These are phyloP conservation scores for Alternaria consortialis DNA, from an alignment of 2,329 filamentous ascomycete genomes.

Conservation along the genomic window DNA sequence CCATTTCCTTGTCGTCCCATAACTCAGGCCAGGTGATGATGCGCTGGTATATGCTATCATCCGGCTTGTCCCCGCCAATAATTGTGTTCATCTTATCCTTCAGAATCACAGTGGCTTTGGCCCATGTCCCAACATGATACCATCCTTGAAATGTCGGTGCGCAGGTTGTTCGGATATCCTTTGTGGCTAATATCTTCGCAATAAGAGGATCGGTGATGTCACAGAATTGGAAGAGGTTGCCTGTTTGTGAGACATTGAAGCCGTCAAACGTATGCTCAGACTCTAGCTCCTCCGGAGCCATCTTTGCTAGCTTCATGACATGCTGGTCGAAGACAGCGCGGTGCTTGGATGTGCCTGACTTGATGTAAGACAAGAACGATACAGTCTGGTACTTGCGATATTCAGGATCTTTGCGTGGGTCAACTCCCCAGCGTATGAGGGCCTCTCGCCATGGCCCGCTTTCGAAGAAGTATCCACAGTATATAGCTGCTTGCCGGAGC, in stretches of 20 bases:
- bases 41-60: conserved; percentile 44
- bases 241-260: conserved; percentile 75
- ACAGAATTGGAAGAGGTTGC: conserved; percentile 93
- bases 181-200: conserved; percentile 69
- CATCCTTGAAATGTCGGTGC: conserved; percentile 72
- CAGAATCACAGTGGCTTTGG: conserved; percentile 87
- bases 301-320: conserved; percentile 33
- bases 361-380: conserved; percentile 47
- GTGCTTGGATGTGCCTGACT: conserved; percentile 37
- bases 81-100: conserved; percentile 75
- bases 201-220: conserved; percentile 87
- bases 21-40: conserved; percentile 44
- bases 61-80: conserved; percentile 45
- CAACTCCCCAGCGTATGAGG: conserved; percentile 83
- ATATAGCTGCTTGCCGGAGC: conserved; percentile 80
- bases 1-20: conserved; percentile 46
- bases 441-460: conserved; percentile 92
- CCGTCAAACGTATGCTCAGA: conserved; percentile 82
- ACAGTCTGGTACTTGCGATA: conserved; percentile 89
- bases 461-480: conserved; percentile 90
- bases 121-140: conserved; percentile 82
- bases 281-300: conserved; percentile 35
- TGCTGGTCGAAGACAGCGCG: conserved; percentile 38
- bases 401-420: conserved; percentile 79
- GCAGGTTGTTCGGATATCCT: conserved; percentile 58